Conservation (phyloP, 148 eudicot genomes). For the Rhododendron ferrugineum region DNA sequence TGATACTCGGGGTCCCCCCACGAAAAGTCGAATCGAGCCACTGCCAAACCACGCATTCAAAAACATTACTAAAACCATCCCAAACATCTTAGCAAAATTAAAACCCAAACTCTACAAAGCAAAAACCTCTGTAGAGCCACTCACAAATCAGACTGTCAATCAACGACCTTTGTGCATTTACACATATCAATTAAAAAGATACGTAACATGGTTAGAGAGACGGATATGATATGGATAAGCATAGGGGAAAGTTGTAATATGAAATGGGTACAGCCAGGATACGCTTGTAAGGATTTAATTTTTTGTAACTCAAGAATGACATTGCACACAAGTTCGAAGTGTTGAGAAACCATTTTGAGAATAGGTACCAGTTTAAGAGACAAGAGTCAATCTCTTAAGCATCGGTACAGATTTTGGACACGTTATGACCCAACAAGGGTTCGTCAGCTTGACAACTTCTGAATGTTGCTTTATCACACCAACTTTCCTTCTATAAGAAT, state of each 20-base stretch:
- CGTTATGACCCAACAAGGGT: neutral
- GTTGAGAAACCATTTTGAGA: neutral
- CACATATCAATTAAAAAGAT: neutral
- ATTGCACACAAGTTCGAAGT: neutral
- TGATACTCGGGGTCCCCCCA: slow-evolving; percentile 82
- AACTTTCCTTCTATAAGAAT: neutral
- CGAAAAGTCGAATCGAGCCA: slow-evolving; percentile 94
- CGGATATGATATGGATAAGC: neutral
- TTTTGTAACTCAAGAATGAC: neutral
- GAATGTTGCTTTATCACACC: neutral
- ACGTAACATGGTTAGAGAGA: neutral
- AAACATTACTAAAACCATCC: neutral
- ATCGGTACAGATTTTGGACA: neutral
- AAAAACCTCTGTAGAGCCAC: neutral
- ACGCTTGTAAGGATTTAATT: neutral
- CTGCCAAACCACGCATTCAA: slow-evolving; percentile 28
- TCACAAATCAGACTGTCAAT: neutral
- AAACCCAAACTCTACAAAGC: slow-evolving; percentile 4
- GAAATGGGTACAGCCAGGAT: neutral
- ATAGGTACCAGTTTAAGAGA: neutral
- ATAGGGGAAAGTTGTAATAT: neutral
- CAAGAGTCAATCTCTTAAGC: neutral
- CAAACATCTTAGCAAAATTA: neutral
- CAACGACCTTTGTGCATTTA: neutral
- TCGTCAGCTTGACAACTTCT: neutral